phyloP scores from a whole-genome alignment of 306 rosid species.

The Quercus engelmannii region DNA sequence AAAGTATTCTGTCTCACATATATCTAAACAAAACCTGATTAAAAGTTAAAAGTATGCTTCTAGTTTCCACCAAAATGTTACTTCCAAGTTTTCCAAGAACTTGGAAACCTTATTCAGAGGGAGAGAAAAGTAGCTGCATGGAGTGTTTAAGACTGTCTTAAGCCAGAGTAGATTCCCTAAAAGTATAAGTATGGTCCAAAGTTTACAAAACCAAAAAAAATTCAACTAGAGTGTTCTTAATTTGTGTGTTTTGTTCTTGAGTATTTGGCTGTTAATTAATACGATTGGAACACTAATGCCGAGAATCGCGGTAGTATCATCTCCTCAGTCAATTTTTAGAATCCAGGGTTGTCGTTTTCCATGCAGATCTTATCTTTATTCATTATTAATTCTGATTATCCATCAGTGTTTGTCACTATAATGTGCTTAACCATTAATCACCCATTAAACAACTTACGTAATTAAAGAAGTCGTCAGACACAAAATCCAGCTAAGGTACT shows the following conservation, averaged over 20 bases:
- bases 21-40: too few species aligned
- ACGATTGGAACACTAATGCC: constrained; percentile 50
- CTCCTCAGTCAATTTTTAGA: constrained; percentile 28
- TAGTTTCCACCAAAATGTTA: too few species aligned
- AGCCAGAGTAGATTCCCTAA: not conserved
- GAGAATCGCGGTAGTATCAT: constrained; percentile 54
- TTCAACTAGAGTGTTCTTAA: not conserved
- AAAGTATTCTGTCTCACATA: too few species aligned
- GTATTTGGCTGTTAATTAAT: constrained; percentile 15
- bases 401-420: too few species aligned
- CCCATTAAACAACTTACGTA: not conserved
- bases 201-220: not conserved
- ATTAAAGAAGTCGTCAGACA: too few species aligned
- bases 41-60: too few species aligned
- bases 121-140: not conserved
- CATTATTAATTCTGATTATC: not conserved
- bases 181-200: constrained; percentile 2
- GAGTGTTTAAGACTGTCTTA: not conserved
- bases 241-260: not conserved
- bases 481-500: too few species aligned
- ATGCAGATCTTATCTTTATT: constrained; percentile 43
- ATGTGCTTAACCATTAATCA: constrained; percentile 23
- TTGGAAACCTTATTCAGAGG: not conserved
- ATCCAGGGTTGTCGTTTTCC: constrained; percentile 46
- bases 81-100: too few species aligned